Base-by-base conservation (phyloP, 2,329 filamentous ascomycete genomes). In the Pleurostoma richardsiae region DNA sequence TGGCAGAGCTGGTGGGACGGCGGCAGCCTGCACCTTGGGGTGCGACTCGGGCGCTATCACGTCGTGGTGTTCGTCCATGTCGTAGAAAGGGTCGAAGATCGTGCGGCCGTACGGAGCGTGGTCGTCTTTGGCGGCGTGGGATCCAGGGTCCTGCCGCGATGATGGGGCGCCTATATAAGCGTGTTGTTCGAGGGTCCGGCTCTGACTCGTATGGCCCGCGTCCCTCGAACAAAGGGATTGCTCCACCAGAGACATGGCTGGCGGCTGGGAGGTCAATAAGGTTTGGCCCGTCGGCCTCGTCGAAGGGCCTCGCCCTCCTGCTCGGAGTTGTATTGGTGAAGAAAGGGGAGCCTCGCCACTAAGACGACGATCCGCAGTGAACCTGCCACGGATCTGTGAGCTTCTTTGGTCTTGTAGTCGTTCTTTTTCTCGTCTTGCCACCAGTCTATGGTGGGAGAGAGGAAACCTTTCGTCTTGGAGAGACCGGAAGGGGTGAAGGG, bases 1-100 rank as follows among this genome's bases (percentile, higher is more conserved):
- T 2, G 77, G 77, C 4, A 80, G 62, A 38, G 71, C 70, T 7
- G 76, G 77, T 29, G 69, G 59, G 42, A 54, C 50, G 11, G 44
- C 51, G 47, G 46, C 50, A 44, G 42, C 44, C 39, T 54, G 28
- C 50, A 47, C 47, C 54, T 55, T 36, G 43, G 47, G 41, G 45
- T 50, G 50, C 41, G 50, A 47, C n/a, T 49, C 48, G 38, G 47
- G 39, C 19, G 43, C 46, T 41, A 47, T 51, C 45, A 52, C 52
- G n/a, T 49, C 50, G 30, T 49, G 42, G 38, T 45, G 44, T 36
- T 36, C 8, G 29, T 44, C 44, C 50, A 52, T 52, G 40, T 50
- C 49, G 51, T 52, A 51, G 48, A 50, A 55, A 40, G 49, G 51
- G 51, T 47, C 44, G 44, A 56, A 51, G 39, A 55, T 54, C 29